Evolutionary conservation across 176 grass and related monocot genomes (phyloP), one percentile per base, ranked within the genome.

Genomic region (Carex cristatella): DNA sequence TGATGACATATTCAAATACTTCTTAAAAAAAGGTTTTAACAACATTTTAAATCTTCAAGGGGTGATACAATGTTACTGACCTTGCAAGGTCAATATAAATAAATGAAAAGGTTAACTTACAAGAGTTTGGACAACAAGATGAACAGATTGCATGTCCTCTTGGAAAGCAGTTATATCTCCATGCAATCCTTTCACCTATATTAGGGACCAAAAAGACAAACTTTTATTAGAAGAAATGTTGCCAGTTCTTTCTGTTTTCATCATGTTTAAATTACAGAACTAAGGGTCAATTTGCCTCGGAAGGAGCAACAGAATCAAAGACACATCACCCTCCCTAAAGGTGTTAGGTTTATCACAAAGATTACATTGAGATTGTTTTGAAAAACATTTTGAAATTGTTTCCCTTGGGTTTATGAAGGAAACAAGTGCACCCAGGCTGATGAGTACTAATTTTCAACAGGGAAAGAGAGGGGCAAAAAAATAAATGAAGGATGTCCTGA

Each of bases 111-210:
- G 55, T 73, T 16, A 81, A 60, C 84, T 84, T 80, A 94, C 95
- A 91, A 98, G 89, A 87, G 53, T 94, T 79, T 90, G 92, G 62
- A 94, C 91, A 69, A 93, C 91, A 81, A 81, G 92, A 86, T 98
- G 95, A 87, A 98, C 91, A 89, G 92, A 86, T 88, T 94, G 84
- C 89, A 98, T 91, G 57, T 98, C 95, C 83, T 90, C 67, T 73
- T 94, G 88, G 35, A 91, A 89, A 75, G 79, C 80, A 85, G 67
- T 93, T 80, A 98, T 77, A 84, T 98, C 92, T 76, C 85, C 89
- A 85, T 94, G 86, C 66, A 97, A 88, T 44, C 83, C 67, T 86
- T 89, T 81, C 54, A 97, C 92, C 94, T 97, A 68, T 53, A 76
- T 31, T 31, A 55, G 0, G 27, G 23, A 55, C 11, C 23, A 79